A percentile compares a stretch with the other conserved stretches of the same genome.
These are phyloP conservation scores for Apiospora hydei DNA, from an alignment of 2,329 filamentous ascomycete species.

Conservation along the genomic window DNA sequence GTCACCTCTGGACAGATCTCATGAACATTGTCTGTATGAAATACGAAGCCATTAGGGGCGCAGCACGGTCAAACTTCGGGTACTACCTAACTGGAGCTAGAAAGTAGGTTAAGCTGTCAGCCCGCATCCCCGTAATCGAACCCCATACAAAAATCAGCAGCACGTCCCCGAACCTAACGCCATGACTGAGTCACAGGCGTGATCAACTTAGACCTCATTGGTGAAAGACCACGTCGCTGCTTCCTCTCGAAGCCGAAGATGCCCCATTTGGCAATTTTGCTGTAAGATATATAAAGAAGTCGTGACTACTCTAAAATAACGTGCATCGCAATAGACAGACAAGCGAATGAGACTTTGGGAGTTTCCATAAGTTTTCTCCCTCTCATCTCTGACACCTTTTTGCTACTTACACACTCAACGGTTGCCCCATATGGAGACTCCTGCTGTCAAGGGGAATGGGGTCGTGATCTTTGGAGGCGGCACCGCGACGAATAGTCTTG, in stretches of 20 bases:
- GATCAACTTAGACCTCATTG: constrained; percentile 3
- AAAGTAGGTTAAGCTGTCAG: background rate
- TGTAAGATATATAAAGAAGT: background rate
- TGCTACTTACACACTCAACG: background rate
- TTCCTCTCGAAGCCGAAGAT: background rate
- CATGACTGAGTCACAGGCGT: constrained; percentile 13
- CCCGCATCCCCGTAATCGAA: background rate
- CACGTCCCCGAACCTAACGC: background rate
- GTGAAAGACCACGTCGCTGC: constrained; percentile 23
- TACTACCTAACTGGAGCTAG: background rate
- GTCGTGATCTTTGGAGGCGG: constrained; percentile 91
- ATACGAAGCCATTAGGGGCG: background rate
- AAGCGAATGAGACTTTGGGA: background rate
- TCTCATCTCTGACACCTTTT: background rate
- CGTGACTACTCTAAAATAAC: background rate
- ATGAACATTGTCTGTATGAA: background rate
- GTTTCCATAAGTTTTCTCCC: background rate
- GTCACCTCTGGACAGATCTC: constrained; percentile 11
- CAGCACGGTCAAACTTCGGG: constrained; percentile 24
- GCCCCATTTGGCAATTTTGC: background rate
- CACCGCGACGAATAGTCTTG: constrained; percentile 91
- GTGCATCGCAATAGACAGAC: background rate
- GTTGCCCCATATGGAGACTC: background rate
- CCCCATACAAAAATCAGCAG: constrained; percentile 16
- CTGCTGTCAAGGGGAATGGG: constrained; percentile 48